phyloP scores from a whole-genome alignment of 2,329 filamentous ascomycete species.

The Colletotrichum kahawae region DNA sequence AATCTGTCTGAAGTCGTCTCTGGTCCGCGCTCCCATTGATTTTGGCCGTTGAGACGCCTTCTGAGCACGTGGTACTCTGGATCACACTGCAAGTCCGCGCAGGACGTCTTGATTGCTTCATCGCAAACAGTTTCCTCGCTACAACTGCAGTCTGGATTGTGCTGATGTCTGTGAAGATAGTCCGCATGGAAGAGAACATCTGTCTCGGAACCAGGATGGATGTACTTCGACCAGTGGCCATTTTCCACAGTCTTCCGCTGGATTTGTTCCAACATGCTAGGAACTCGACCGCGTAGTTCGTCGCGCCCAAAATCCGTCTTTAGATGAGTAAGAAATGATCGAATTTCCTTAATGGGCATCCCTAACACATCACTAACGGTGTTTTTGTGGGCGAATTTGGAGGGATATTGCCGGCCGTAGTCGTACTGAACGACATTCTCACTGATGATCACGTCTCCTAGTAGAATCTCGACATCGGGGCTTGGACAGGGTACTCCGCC shows the following conservation, averaged over 20 bases:
- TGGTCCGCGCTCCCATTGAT: background rate
- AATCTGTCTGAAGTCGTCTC: background rate
- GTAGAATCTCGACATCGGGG: conserved; percentile 13
- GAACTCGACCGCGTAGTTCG: background rate
- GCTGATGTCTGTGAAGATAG: conserved; percentile 37
- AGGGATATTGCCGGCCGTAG: conserved; percentile 28
- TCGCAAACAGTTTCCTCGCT: background rate
- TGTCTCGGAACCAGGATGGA: conserved; percentile 29
- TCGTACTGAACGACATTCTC: conserved; percentile 33
- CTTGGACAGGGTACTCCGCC: conserved; percentile 36
- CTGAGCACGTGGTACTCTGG: background rate
- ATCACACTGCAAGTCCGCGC: conserved; percentile 30
- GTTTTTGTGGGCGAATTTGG: conserved; percentile 28
- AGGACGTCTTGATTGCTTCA: conserved; percentile 20
- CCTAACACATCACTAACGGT: conserved; percentile 29
- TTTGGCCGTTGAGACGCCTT: background rate
- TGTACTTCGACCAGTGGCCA: conserved; percentile 10
- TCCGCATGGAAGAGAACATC: conserved; percentile 34
- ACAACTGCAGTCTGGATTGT: background rate
- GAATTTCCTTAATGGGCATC: conserved; percentile 31
- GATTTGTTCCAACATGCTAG: background rate
- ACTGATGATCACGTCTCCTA: conserved; percentile 40
- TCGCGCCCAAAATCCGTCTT: conserved; percentile 13
- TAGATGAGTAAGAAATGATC: conserved; percentile 24
- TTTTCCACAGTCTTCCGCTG: background rate